Evolutionary conservation across 1,139 yeast species (phyloP).

Genomic region (Arxiozyma slooffiae): DNA sequence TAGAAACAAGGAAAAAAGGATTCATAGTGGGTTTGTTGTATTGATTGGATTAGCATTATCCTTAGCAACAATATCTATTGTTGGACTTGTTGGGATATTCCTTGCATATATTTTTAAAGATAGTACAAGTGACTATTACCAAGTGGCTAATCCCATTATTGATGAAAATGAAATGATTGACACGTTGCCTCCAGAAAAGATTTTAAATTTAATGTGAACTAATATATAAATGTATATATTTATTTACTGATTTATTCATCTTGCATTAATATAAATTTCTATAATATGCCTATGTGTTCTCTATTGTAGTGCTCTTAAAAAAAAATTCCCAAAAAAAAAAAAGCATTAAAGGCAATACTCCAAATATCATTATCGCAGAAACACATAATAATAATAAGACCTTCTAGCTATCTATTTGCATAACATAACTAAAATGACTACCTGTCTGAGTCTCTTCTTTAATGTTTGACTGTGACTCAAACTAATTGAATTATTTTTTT

Average conservation of each 20-base stretch:
- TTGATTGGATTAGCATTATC: constrained; percentile 85
- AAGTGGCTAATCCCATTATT: constrained; percentile 36
- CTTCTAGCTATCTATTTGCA: neutral
- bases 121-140: constrained; percentile 15
- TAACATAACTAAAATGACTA: too few relatives aligned
- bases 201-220: constrained; percentile 34
- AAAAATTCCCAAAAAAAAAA: neutral
- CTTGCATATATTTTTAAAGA: constrained; percentile 38
- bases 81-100: constrained; percentile 55
- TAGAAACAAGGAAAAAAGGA: constrained; percentile 13
- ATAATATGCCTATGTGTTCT: too few relatives aligned
- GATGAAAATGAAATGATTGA: constrained; percentile 53
- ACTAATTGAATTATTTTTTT: too few relatives aligned
- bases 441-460: neutral
- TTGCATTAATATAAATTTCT: neutral
- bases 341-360: neutral
- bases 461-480: neutral
- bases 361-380: too few relatives aligned
- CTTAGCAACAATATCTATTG: constrained; percentile 60
- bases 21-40: constrained; percentile 65
- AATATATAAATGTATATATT: too few relatives aligned
- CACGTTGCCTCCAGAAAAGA: constrained; percentile 51
- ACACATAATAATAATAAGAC: too few relatives aligned
- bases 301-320: too few relatives aligned
- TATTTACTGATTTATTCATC: neutral